A percentile compares a stretch with the other conserved stretches of the same genome.
These are phyloP conservation scores for Linaria vulgaris DNA, from an alignment of 257 asterid species.

Conservation along the genomic window DNA sequence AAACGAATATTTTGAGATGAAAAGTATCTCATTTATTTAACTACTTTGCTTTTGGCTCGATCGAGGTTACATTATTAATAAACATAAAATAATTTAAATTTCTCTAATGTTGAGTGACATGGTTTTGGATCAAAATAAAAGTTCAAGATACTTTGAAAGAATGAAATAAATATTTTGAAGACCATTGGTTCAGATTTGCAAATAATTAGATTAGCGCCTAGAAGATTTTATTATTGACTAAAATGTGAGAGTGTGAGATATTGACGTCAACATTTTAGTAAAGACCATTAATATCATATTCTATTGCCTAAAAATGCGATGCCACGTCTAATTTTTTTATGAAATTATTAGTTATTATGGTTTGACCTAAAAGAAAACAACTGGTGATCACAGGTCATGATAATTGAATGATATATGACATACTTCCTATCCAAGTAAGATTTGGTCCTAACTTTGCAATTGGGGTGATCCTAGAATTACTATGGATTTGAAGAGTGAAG, in stretches of 20 bases:
- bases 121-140: no score
- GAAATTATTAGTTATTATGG: not conserved
- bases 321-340: conserved; percentile 11
- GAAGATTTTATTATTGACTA: not conserved
- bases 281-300: conserved; percentile 2
- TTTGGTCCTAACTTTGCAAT: not conserved
- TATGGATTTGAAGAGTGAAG: conserved; percentile 1
- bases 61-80: no score
- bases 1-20: no score
- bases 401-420: not conserved
- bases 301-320: not conserved
- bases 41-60: no score
- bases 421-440: not conserved
- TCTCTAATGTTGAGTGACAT: no score
- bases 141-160: no score
- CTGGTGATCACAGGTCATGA: conserved; percentile 11
- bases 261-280: not conserved
- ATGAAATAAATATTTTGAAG: not conserved
- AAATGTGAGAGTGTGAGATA: conserved; percentile 13
- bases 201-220: no score
- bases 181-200: no score
- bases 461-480: conserved; percentile 19
- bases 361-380: conserved; percentile 21
- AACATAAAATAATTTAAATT: no score
- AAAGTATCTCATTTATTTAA: no score